Evolutionary conservation across 495 filamentous ascomycete species (phyloP).

Genomic region (Penicillium lagena): DNA sequence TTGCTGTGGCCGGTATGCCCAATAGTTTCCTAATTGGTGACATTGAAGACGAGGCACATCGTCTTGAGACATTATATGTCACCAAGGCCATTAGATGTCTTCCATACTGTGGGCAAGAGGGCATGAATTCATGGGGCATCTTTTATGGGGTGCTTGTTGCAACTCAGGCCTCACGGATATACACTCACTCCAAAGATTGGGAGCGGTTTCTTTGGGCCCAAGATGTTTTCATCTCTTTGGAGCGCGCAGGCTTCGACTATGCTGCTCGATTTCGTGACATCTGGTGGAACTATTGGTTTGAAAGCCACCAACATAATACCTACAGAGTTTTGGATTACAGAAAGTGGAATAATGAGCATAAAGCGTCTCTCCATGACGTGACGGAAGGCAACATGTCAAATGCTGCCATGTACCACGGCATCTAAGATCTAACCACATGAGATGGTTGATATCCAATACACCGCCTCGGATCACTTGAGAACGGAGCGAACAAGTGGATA

Average conservation of each 20-base stretch:
- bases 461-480: no score
- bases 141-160: neutral
- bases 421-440: no score
- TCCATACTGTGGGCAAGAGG: slow-evolving; percentile 3
- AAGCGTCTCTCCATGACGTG: neutral
- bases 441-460: no score
- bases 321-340: neutral
- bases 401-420: no score
- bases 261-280: neutral
- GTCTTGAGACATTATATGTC: neutral
- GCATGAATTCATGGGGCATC: neutral
- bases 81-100: neutral
- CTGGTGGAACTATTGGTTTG: slow-evolving; percentile 1
- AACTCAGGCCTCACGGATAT: neutral
- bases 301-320: neutral
- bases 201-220: slow-evolving; percentile 2
- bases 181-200: neutral
- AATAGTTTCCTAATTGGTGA: neutral
- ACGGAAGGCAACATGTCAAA: neutral
- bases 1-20: neutral
- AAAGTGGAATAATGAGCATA: neutral
- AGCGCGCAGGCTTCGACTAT: neutral
- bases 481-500: no score
- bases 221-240: neutral
- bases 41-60: neutral